Base-by-base conservation (phyloP, 164 flowering plant species). In the Taxillus chinensis region DNA sequence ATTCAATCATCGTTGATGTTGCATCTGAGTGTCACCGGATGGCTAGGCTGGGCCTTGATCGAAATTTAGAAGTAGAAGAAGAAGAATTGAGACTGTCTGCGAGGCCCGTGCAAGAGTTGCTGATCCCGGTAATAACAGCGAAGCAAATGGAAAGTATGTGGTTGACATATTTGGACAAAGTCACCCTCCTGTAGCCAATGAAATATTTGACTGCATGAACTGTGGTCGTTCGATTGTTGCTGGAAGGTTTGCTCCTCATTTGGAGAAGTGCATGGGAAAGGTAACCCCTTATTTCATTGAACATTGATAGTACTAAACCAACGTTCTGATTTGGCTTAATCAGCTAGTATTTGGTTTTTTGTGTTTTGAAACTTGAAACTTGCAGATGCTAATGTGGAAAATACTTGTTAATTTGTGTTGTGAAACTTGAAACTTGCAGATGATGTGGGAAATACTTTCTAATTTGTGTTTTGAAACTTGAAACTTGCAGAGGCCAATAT, bases 231-330 rank as follows among this genome's bases (percentile, higher is more conserved):
- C 95, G 14, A 76, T 90, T 38, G 64, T 82, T 78, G 96, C 99
- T 57, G 99, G 97, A 68, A 81, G 84, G 65, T 93, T 93, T 77
- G 99, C 99, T 65, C 97, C 97, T 70, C 97, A 93, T 73, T 64
- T 93, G 76, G 97, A 90, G 75, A 90, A 88, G 75, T 93, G 99
- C 77, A 90, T 93, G 97, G 97, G 99, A 64, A 93, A 89, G 97
- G 96, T 87, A 42, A 65, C 63, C 5, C 15, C 16, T 5, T 4
- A 40, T 8, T 2, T 3, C 62, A 27, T 27, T 27, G 27, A 27
- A 27, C 27, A 27, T 27, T 27, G 27, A 27, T 27, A 27, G 27
- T 27, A 27, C 27, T 27, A 27, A 27, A 27, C 27, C 27, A 27
- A 27, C 27, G 27, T 27, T 27, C 27, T 27, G 27, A 27, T 27